Evolutionary conservation across 1,139 yeast genomes (phyloP), one percentile per base, ranked within the genome.

Genomic region (Eremothecium cymbalariae): DNA sequence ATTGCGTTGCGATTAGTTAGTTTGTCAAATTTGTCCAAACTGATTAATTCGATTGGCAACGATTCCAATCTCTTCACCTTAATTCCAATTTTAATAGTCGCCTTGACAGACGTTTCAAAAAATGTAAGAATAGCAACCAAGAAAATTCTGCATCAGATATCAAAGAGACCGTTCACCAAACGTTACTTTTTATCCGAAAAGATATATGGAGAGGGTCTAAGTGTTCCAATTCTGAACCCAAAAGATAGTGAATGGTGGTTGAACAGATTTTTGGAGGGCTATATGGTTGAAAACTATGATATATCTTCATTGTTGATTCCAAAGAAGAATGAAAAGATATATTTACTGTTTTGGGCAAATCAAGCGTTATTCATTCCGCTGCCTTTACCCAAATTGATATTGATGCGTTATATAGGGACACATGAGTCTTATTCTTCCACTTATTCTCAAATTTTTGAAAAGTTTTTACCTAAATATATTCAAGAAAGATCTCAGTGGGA

Each of bases 201-300:
- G 22, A 54, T 74, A 8, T 74, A 70, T 45, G 81, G 77, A 8
- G 52, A 60, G 1, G 65, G 55, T 18, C 69, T 59, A 34, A 62
- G 57, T 42, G 67, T 66, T 32, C 73, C 80, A 16, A 67, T 79
- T 49, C 64, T 85, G 23, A 64, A 80, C 23, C 80, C 86, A 32
- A 71, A 73, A 35, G 94, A 84, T 52, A 74, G 77, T 4, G 59
- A 64, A 25, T 46, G 50, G 8, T 60, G 86, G 52, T 45, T 75
- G 17, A 57, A 62, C 2, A 55, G 64, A n/a, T 57, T 82, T 29
- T 48, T 64, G 31, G 58, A 63, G 8, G 71, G 68, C 33, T 63
- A 69, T 37, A 52, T 62, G 23, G 57, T 73, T 39, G 81, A 75
- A 44, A 56, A 59, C 28, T 53, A 60, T 15, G 69, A 65, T 29